These are phyloP conservation scores for Cyclostephanos invisitatus DNA, from an alignment of 108 stramenopile species.

Conservation along the genomic window DNA sequence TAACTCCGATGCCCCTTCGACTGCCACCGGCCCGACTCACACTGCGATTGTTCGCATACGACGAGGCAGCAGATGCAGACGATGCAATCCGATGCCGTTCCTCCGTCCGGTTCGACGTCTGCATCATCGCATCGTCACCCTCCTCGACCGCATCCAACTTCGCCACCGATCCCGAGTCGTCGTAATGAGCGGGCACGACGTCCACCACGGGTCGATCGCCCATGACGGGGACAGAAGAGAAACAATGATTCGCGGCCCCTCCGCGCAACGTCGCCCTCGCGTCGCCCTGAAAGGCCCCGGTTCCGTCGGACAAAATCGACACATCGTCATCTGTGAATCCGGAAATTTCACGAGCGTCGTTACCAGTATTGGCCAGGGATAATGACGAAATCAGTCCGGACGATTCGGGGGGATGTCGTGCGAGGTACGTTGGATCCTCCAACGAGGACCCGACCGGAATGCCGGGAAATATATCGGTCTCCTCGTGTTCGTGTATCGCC, in stretches of 20 bases:
- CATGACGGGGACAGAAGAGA: background rate
- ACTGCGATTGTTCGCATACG: background rate
- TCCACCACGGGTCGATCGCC: constrained; percentile 12
- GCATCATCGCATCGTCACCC: background rate
- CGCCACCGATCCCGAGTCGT: background rate
- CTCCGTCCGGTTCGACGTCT: background rate
- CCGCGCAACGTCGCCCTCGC: background rate
- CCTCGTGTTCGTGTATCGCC: constrained; percentile 22
- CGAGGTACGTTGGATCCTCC: background rate
- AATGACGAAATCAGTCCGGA: background rate
- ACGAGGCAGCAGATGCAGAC: background rate
- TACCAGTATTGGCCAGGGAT: constrained; percentile 14
- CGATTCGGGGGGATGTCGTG: background rate
- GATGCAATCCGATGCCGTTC: background rate
- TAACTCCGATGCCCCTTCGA: constrained; percentile 8
- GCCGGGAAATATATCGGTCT: constrained; percentile 14
- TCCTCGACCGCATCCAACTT: background rate
- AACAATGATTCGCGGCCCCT: background rate
- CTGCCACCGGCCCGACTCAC: constrained; percentile 9
- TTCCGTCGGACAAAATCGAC: constrained; percentile 39
- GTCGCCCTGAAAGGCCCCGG: constrained; percentile 2
- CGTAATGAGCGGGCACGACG: background rate
- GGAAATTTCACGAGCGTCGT: constrained; percentile 16
- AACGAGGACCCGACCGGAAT: background rate
- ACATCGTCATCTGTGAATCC: constrained; percentile 37